phyloP scores from a whole-genome alignment of 331 rosid genomes.

The Rhamnella rubrinervis region DNA sequence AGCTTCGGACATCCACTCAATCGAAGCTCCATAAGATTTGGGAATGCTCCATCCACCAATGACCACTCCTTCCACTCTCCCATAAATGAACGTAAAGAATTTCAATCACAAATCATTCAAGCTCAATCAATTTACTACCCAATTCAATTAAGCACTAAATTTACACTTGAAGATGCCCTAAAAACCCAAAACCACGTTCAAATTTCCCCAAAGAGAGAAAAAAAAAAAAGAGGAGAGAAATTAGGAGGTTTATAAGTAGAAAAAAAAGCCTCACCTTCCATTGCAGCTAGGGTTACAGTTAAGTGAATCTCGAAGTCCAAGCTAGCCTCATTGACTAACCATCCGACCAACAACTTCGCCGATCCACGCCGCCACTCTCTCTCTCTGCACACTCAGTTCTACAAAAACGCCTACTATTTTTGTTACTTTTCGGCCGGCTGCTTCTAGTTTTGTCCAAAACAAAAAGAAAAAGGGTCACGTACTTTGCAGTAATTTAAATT shows the following conservation, averaged over 20 bases:
- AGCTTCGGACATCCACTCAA: too few relatives aligned
- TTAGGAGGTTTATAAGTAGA: background rate
- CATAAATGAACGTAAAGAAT: too few relatives aligned
- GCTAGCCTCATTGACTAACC: conserved; percentile 17
- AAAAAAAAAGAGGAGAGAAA: background rate
- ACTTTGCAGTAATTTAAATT: too few relatives aligned
- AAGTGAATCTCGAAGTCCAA: conserved; percentile 16
- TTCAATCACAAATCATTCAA: too few relatives aligned
- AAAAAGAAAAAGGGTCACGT: too few relatives aligned
- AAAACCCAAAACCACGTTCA: background rate
- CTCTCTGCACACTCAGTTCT: background rate
- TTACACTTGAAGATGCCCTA: background rate
- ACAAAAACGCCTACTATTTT: too few relatives aligned
- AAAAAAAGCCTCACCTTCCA: conserved; percentile 29
- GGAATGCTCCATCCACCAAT: too few relatives aligned
- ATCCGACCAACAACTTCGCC: conserved; percentile 13
- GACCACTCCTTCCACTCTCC: too few relatives aligned
- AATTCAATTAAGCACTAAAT: background rate
- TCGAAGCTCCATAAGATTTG: too few relatives aligned
- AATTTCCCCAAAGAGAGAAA: background rate
- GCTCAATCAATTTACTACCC: too few relatives aligned
- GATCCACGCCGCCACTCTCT: conserved; percentile 14
- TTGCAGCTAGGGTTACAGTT: conserved; percentile 16
- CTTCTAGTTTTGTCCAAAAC: too few relatives aligned
- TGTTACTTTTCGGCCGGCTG: too few relatives aligned